phyloP scores from a whole-genome alignment of 1,284 basidiomycete species.

The Pseudozyma pruni region DNA sequence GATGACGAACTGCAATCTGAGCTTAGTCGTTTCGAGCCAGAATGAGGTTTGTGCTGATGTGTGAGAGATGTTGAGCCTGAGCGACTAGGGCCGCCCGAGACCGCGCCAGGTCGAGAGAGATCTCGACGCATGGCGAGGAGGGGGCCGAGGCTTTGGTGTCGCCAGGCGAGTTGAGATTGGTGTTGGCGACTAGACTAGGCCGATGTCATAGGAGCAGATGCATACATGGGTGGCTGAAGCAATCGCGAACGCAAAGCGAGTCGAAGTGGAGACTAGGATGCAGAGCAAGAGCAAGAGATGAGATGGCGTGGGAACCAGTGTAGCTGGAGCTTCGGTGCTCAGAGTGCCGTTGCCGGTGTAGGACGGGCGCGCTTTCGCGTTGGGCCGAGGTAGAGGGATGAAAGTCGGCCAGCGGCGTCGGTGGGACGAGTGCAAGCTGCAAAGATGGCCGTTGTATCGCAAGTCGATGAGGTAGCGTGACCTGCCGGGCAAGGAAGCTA shows the following conservation, averaged over 20 bases:
- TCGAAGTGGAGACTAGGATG: slow-evolving; percentile 8
- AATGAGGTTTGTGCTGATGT: neutral
- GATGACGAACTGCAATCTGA: neutral
- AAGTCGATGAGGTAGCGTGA: too few relatives aligned
- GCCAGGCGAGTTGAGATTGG: slow-evolving; percentile 3
- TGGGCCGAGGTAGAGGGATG: too few relatives aligned
- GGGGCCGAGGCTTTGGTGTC: slow-evolving; percentile 6
- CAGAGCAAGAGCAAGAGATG: too few relatives aligned
- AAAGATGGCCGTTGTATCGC: too few relatives aligned
- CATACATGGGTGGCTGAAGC: slow-evolving; percentile 7
- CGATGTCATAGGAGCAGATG: slow-evolving; percentile 9
- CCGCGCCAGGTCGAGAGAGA: slow-evolving; percentile 10
- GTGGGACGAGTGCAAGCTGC: too few relatives aligned
- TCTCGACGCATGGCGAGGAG: slow-evolving; percentile 27
- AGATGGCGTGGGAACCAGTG: too few relatives aligned
- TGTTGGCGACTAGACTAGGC: neutral
- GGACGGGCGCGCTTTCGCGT: too few relatives aligned
- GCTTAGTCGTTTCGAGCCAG: neutral
- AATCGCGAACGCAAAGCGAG: neutral
- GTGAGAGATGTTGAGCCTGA: neutral
- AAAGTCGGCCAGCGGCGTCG: too few relatives aligned
- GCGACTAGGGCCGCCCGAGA: neutral
- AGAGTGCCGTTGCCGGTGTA: too few relatives aligned
- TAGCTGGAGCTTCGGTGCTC: too few relatives aligned
- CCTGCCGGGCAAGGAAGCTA: too few relatives aligned